Evolutionary conservation across 768 basidiomycete genomes (phyloP).

Genomic region (Naganishia randhawae): DNA sequence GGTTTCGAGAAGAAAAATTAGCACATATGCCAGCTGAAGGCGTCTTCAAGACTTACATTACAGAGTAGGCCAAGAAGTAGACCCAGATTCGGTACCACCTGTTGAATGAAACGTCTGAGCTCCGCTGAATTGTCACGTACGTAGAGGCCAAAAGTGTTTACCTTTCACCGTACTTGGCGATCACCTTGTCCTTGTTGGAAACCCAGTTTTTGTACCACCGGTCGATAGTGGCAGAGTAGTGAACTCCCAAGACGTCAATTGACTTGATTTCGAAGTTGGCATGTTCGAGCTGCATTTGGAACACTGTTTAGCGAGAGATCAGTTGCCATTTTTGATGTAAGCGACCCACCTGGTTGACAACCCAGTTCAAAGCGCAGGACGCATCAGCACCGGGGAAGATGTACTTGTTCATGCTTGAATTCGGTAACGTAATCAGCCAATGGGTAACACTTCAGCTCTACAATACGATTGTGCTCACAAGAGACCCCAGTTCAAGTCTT

Average conservation of each 20-base stretch:
- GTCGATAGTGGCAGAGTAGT: constrained; percentile 77
- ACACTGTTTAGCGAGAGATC: constrained; percentile 16
- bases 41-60: constrained; percentile 56
- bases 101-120: constrained; percentile 2
- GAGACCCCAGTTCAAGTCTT: constrained; percentile 85
- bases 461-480: constrained; percentile 31
- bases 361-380: constrained; percentile 91
- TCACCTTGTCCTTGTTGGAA: constrained; percentile 80
- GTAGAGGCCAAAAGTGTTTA: neutral
- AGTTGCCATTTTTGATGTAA: neutral
- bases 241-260: constrained; percentile 92
- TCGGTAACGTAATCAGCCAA: constrained; percentile 4
- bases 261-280: constrained; percentile 97
- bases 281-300: constrained; percentile 57
- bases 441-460: neutral
- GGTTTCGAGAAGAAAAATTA: neutral
- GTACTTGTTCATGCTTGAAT: constrained; percentile 58
- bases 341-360: constrained; percentile 64
- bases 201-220: constrained; percentile 98
- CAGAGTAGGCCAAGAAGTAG: constrained; percentile 90
- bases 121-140: neutral
- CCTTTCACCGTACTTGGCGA: constrained; percentile 81
- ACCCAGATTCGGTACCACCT: constrained; percentile 89
- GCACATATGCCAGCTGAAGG: neutral
- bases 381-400: constrained; percentile 98